Base-by-base conservation (phyloP, 2,329 filamentous ascomycete species). In the Colletotrichum paranaense region DNA sequence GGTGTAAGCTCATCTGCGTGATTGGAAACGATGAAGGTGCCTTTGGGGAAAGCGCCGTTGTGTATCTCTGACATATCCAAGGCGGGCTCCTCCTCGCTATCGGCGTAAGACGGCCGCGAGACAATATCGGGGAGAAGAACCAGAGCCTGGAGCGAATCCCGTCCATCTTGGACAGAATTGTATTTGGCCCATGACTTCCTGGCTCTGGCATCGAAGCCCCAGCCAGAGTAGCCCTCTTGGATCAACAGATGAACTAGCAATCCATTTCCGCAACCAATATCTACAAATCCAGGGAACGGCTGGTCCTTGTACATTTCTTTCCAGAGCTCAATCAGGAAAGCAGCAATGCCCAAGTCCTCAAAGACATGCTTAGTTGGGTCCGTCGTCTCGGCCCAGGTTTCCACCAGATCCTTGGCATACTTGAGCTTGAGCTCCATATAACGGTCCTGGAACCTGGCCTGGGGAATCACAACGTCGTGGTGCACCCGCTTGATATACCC, bases 181-280 rank as follows among this genome's bases (percentile, higher is more conserved):
- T 97, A 98, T 19, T 89, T 91, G 1, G 84, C 84, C 97, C 97
- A 99, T 0, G 95, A 96, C 79, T 94, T 97, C 66, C 97, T 90
- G 52, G 85, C 84, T n/a, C 95, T 88, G 0, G 95, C 97, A 81
- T 99, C 97, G 78, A 98, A 98, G 0, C 97, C 97, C 90, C 93
- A 97, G 26, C 97, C 97, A 0, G 80, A 77, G 81, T 95, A 98
- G 12, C 95, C 95, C 83, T 98, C 95, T 72, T 88, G 85, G 16
- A 91, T 88, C 5, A 99, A 88, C 49, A 99, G 90, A 79, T 97
- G 90, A 8, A 97, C 94, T 1, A 99, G 88, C 4, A 99, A 86
- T 1, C 97, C 97, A 79, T 98, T 99, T 2, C 97, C 97, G 80
- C 97, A 98, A 5, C 96, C 97, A 58, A 99, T 95, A 79, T 99